Conservation (phyloP, 2,329 filamentous ascomycete species). For the Ophiostoma pallidulum region DNA sequence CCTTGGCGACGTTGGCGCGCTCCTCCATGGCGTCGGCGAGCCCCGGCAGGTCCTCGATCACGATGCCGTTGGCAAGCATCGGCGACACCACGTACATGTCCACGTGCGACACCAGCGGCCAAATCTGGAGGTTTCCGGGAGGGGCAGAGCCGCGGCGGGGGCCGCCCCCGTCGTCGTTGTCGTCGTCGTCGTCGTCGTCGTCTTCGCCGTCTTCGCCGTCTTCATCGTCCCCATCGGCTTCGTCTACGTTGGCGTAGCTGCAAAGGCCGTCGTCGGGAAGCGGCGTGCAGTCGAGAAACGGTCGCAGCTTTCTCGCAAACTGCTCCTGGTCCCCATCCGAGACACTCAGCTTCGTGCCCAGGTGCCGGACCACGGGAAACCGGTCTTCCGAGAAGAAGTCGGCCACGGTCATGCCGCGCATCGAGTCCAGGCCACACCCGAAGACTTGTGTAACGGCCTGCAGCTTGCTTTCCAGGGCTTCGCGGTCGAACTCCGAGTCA, state of each 20-base stretch:
- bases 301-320: conserved; percentile 4
- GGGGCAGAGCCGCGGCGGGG: too few species aligned
- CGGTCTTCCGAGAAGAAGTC: neutral
- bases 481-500: neutral
- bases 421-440: neutral
- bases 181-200: neutral
- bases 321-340: neutral
- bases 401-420: neutral
- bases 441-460: conserved; percentile 3
- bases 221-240: neutral
- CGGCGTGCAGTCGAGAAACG: conserved; percentile 10
- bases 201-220: neutral
- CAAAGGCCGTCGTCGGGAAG: too few species aligned
- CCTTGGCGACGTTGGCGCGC: conserved; percentile 19
- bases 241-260: too few species aligned
- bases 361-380: neutral
- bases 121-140: conserved; percentile 14
- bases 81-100: conserved; percentile 35
- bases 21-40: conserved; percentile 31
- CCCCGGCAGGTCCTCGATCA: conserved; percentile 45
- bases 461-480: too few species aligned
- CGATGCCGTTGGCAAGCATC: conserved; percentile 38
- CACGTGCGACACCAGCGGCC: conserved; percentile 29
- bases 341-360: neutral
- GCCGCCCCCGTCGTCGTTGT: neutral